Evolutionary conservation across 1,284 basidiomycete species (phyloP), one percentile per base, ranked within the genome.

Genomic region (Boletus semigastroideus): DNA sequence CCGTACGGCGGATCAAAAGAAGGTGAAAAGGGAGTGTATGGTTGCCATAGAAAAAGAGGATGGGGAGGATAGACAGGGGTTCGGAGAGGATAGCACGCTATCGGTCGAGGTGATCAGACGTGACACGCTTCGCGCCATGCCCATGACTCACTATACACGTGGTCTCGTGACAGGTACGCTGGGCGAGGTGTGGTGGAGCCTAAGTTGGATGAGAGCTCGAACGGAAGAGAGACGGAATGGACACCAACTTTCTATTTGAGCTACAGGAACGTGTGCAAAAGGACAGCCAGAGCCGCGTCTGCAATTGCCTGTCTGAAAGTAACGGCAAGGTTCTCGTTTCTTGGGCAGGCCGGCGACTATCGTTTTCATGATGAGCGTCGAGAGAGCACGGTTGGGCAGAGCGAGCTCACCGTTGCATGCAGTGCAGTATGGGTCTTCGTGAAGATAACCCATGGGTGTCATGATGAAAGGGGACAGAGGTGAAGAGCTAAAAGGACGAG

Each of bases 261-360:
- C 13, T 28, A 38, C 34, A 17, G 54, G 34, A n/a, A 42, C 8
- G 37, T 67, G 65, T 22, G 45, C 25, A 54, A 69, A 67, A 1
- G 58, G 64, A 51, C 68, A 71, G 10, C 42, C 41, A 19, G 55
- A 46, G 27, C 65, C 68, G 25, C 66, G 69, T 34, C 67, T 63
- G 36, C 67, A 71, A 6, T 45, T 53, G 19, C 66, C 60, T 3
- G 56, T 43, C 40, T 56, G 57, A 28, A 58, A 58, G 49, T 64
- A 71, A 51, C 66, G 54, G 47, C 67, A 67, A 30, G 51, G 17
- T 4, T 42, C 22, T 4, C 37, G 54, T 51, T 55, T 54, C 48
- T 62, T 54, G 33, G 41, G 42, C 17, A 30, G 37, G 33, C 39
- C 27, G 22, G 22, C 3, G 3, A 5, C 22, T 22, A 5, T 22